Evolutionary conservation across 495 filamentous ascomycete genomes (phyloP), one percentile per base, ranked within the genome.

Genomic region (Aspergillus sparsus): DNA sequence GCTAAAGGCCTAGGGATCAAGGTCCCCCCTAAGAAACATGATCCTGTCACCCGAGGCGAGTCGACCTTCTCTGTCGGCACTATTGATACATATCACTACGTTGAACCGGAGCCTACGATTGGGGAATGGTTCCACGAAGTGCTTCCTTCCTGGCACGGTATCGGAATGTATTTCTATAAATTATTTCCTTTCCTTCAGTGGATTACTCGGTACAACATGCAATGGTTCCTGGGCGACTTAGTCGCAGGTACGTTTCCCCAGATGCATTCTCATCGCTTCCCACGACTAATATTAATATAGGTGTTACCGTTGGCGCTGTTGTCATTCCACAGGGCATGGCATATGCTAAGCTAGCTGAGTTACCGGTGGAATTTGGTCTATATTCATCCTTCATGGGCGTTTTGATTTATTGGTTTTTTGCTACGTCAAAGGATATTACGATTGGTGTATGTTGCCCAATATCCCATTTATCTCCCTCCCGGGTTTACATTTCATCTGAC

Each of bases 351-450:
- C 77, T 99, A 42, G 94, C 94, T 7, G 78, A 85, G 44, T 80
- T 99, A 18, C 77, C 80, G 0, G 84, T 88, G 3, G 80, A 99
- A 68, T 99, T 84, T 67, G 94, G 94, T 53, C 78, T 99, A 0
- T 99, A 99, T 70, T 94, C 93, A 1, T 97, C 93, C 0, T 99
- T 99, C 67, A 96, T 98, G 88, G 94, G 94, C 31, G 93, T 98
- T 5, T 70, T 97, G 60, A 72, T 97, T 50, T 99, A 99, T 65
- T 98, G 94, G 94, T 95, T 98, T 72, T 98, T 98, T 66, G 94
- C 94, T 2, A 98, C 94, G 1, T 98, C 95, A 0, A 98, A 98
- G 69, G 94, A 98, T 74, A 98, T 98, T 68, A 98, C 94, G 7
- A 98, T 98, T 53, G 94, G 94, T n/a, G 91, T 93, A 77, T 80